Evolutionary conservation across 1,284 basidiomycete species (phyloP).

Genomic region (Rhodofomes roseus): DNA sequence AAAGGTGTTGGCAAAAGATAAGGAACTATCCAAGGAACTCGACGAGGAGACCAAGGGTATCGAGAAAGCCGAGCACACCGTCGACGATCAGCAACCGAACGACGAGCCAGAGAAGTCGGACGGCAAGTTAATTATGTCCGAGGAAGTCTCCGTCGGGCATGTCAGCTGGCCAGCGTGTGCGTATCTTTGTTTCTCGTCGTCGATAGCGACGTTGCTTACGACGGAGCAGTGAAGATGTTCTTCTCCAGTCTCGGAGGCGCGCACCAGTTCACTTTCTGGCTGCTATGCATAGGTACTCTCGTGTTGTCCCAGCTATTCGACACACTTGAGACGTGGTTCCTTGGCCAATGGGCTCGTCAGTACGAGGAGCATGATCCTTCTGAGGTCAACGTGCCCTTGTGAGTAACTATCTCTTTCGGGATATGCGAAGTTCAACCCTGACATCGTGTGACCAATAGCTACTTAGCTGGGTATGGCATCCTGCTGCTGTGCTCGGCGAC

Average conservation of each 20-base stretch:
- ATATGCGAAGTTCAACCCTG: neutral
- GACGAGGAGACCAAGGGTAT: constrained; percentile 35
- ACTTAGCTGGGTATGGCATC: constrained; percentile 19
- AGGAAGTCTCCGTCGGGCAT: constrained; percentile 55
- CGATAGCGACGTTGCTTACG: neutral
- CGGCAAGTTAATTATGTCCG: constrained; percentile 51
- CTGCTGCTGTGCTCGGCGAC: constrained; percentile 28
- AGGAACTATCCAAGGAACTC: constrained; percentile 35
- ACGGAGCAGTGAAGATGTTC: constrained; percentile 26
- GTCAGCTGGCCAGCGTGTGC: constrained; percentile 42
- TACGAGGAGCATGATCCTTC: constrained; percentile 26
- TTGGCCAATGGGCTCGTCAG: constrained; percentile 22
- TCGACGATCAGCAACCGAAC: constrained; percentile 30
- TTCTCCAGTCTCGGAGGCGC: constrained; percentile 26
- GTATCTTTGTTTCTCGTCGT: constrained; percentile 12
- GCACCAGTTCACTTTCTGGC: constrained; percentile 30
- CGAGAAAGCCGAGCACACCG: constrained; percentile 14
- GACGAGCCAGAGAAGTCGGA: constrained; percentile 24
- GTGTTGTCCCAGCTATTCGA: constrained; percentile 10
- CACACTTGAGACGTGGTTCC: constrained; percentile 15
- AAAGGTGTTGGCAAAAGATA: constrained; percentile 39
- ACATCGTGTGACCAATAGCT: neutral
- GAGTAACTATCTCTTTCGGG: constrained; percentile 6
- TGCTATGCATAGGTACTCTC: constrained; percentile 20
- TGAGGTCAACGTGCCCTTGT: constrained; percentile 29